Evolutionary conservation across 2,329 filamentous ascomycete species (phyloP), one percentile per base, ranked within the genome.

Genomic region (Colletotrichum melonis): DNA sequence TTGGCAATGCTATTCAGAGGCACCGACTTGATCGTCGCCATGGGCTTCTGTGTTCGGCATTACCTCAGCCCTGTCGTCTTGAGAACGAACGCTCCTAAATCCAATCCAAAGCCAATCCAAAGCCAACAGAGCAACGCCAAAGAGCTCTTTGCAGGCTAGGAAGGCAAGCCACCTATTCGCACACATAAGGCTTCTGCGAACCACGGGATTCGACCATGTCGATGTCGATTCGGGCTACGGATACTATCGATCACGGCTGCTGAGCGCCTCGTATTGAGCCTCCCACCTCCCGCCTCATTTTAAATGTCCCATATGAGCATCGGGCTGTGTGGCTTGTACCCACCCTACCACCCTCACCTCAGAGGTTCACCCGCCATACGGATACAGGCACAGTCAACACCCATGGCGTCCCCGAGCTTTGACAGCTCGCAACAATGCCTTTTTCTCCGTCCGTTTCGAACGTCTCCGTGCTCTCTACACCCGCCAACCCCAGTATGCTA

Each of bases 211-310:
- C 42, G 1, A 35, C 38, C 42, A 8, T 16, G 30, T n/a, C 26
- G 32, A 8, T 16, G 30, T 16, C n/a, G 32, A 28, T 62, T 46
- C 32, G 70, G 66, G 32, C 54, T 56, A 54, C 35, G 66, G n/a
- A n/a, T 49, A n/a, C 32, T 14, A 32, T 30, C 12, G 49, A 32
- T n/a, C 30, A n/a, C 22, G 24, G 30, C 66, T 65, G 42, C 57
- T 73, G 69, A 70, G 60, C 54, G 70, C 66, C 60, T 70, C 70
- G 46, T 73, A 52, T 70, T 46, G 67, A 60, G 67, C 69, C 57
- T 63, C 26, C 52, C 65, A 28, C 55, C 60, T 73, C 55, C 46
- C 59, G 70, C 67, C 67, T 62, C 46, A 70, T 60, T 64, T 70
- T 55, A 52, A 12, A 22, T 62, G 63, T 54, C 49, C 60, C 67